Evolutionary conservation across 202 grass and related monocot species (phyloP), one percentile per base, ranked within the genome.

Genomic region (Setaria italica): DNA sequence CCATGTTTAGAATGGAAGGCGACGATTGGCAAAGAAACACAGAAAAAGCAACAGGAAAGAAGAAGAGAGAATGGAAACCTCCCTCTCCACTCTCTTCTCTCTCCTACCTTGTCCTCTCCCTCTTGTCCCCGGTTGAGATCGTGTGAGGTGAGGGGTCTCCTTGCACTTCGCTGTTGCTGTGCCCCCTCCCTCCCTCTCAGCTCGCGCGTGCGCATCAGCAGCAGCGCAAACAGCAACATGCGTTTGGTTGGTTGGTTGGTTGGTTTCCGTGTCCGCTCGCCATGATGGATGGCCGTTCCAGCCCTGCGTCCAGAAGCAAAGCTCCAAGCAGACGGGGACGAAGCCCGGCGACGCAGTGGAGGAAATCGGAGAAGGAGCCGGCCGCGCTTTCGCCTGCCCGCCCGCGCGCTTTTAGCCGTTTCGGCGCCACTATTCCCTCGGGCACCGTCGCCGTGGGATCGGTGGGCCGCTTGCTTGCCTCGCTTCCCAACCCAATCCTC

Each of bases 1-100:
- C 70, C 70, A 2, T 5, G 67, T 84, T 85, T 75, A 64, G 64
- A 72, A 85, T 57, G 73, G 39, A 86, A 62, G 49, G 48, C 46
- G 11, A 64, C 17, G 19, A 21, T 70, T 58, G 68, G 65, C 43
- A 19, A 47, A 78, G 11, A 16, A 1, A 46, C 25, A 67, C 37
- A 37, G 20, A 33, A 32, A 73, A 70, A 35, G 14, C 2, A 16
- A 5, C 16, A 20, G 10, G 0, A 35, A 6, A n/a, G 48, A 54
- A 54, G 9, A 62, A 19, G 14, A 3, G 14, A 72, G 41, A 4
- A 59, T 49, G 50, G 19, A 63, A 71, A 83, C 41, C 12, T 11
- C 11, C 58, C 58, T 25, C n/a, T 29, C 10, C 11, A 11, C 20
- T 29, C n/a, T 11, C 49, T 41, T 20, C 11, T 48, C 70, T 64